Percentiles rank a stretch among this genome's conserved stretches.
phyloP scores from a whole-genome alignment of 1,139 yeast genomes.

The Pichia sp. region DNA sequence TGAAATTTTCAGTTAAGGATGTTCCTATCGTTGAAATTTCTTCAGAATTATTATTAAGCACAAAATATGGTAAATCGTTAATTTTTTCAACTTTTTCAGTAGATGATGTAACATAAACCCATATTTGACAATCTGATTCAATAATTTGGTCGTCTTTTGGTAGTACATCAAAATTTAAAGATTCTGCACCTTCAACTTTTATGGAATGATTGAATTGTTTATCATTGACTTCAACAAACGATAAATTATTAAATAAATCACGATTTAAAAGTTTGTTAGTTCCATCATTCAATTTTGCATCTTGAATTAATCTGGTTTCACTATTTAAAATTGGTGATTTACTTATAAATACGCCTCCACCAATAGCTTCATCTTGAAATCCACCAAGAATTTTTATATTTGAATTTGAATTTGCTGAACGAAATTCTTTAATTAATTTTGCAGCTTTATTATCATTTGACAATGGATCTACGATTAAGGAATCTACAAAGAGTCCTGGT shows the following conservation, averaged over 20 bases:
- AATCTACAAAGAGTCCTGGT: slow-evolving; percentile 20
- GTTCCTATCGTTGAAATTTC: slow-evolving; percentile 15
- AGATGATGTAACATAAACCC: slow-evolving; percentile 24
- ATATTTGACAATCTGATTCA: slow-evolving; percentile 24
- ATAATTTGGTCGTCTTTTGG: slow-evolving; percentile 5
- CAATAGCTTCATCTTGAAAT: slow-evolving; percentile 6
- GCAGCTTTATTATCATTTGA: slow-evolving; percentile 20
- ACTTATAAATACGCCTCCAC: slow-evolving; percentile 16
- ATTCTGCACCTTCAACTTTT: slow-evolving; percentile 13
- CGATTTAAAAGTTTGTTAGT: slow-evolving; percentile 16
- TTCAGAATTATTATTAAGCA: slow-evolving; percentile 15
- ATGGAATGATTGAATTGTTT: slow-evolving; percentile 5
- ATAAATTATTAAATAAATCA: slow-evolving; percentile 26
- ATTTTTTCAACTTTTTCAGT: slow-evolving; percentile 18
- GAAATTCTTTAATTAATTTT: slow-evolving; percentile 10
- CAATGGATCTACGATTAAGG: slow-evolving; percentile 25
- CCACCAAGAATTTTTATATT: slow-evolving; percentile 18
- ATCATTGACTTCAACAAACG: slow-evolving; percentile 26
- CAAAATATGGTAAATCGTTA: slow-evolving; percentile 22
- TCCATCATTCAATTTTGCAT: slow-evolving; percentile 23
- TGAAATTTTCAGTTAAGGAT: slow-evolving; percentile 5
- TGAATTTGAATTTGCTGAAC: slow-evolving; percentile 11
- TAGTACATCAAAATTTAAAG: slow-evolving; percentile 10
- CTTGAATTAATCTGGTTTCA: slow-evolving; percentile 25
- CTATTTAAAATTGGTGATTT: slow-evolving; percentile 26